These are phyloP conservation scores for Aspergillus cristatus DNA, from an alignment of 495 filamentous ascomycete species.

Conservation along the genomic window DNA sequence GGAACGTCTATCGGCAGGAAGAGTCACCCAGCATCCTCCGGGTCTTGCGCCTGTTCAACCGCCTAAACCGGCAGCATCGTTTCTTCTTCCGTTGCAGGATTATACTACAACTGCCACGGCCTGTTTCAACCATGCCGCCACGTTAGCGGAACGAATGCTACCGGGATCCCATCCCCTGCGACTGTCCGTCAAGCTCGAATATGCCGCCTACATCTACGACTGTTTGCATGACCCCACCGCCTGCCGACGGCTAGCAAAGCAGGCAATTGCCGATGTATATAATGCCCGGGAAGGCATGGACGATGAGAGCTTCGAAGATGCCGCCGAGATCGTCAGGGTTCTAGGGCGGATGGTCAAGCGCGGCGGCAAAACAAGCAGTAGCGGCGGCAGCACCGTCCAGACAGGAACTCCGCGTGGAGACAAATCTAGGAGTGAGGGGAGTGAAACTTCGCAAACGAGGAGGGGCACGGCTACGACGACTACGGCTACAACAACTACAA, in stretches of 20 bases:
- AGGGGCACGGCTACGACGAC: too few relatives aligned
- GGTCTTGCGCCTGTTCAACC: constrained; percentile 39
- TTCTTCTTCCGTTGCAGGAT: constrained; percentile 70
- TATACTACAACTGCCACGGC: constrained; percentile 73
- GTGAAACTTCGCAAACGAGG: constrained; percentile 10
- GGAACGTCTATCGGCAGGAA: constrained; percentile 8
- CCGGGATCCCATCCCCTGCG: constrained; percentile 86
- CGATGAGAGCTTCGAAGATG: constrained; percentile 77
- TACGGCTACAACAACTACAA: too few relatives aligned
- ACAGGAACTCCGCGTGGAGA: constrained; percentile 18
- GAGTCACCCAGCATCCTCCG: constrained; percentile 27
- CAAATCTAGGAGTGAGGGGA: constrained; percentile 25
- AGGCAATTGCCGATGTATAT: constrained; percentile 84
- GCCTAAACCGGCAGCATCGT: constrained; percentile 44
- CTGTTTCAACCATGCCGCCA: constrained; percentile 69
- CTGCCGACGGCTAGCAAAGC: constrained; percentile 65
- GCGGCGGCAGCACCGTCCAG: constrained; percentile 20
- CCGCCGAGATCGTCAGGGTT: constrained; percentile 63
- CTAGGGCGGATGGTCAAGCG: constrained; percentile 72
- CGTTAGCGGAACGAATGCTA: constrained; percentile 63
- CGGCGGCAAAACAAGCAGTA: constrained; percentile 31
- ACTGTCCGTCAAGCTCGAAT: constrained; percentile 85
- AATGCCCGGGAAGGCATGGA: constrained; percentile 85
- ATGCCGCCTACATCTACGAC: constrained; percentile 90
- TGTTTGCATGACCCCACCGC: constrained; percentile 73